A percentile compares a stretch with the other conserved stretches of the same genome.
Evolutionary conservation across 164 flowering plant genomes (phyloP).

Genomic region (Piper betle): DNA sequence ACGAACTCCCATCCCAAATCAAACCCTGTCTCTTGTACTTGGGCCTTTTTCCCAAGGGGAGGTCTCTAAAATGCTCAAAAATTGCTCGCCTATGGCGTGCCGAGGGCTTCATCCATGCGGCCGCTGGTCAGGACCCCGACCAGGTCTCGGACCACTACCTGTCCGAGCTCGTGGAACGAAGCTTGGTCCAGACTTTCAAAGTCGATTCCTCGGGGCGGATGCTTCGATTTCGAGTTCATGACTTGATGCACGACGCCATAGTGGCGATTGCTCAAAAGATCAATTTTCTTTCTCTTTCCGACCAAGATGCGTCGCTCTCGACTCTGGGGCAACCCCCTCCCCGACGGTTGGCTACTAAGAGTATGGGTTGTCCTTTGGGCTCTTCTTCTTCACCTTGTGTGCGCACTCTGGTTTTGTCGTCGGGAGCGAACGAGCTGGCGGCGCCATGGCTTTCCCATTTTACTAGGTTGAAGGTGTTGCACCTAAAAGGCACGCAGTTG

Average conservation of each 20-base stretch:
- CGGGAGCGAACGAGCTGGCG: not conserved
- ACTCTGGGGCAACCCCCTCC: not conserved
- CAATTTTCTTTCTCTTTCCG: slow-evolving; percentile 11
- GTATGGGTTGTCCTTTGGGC: slow-evolving; percentile 5
- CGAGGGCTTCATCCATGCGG: slow-evolving; percentile 1
- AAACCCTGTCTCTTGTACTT: slow-evolving; percentile 5
- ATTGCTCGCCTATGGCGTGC: slow-evolving; percentile 4
- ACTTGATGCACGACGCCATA: slow-evolving; percentile 31
- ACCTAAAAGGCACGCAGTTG: slow-evolving; percentile 17
- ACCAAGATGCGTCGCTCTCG: not conserved
- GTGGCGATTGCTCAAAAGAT: slow-evolving; percentile 14
- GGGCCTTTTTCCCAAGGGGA: not conserved
- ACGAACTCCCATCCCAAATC: slow-evolving; percentile 4
- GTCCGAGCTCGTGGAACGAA: slow-evolving; percentile 1
- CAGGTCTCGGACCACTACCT: slow-evolving; percentile 6
- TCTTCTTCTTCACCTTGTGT: slow-evolving; percentile 8
- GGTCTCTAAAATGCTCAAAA: not conserved
- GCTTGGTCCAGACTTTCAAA: slow-evolving; percentile 9
- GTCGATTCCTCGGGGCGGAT: slow-evolving; percentile 18
- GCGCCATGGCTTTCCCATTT: slow-evolving; percentile 11
- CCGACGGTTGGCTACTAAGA: slow-evolving; percentile 19
- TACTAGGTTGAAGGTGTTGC: slow-evolving; percentile 22
- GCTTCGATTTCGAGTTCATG: slow-evolving; percentile 33
- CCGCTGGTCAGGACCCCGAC: not conserved
- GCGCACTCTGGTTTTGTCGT: slow-evolving; percentile 22